Conservation (phyloP, 2,329 filamentous ascomycete species). For the Hypoxylon sp. region DNA sequence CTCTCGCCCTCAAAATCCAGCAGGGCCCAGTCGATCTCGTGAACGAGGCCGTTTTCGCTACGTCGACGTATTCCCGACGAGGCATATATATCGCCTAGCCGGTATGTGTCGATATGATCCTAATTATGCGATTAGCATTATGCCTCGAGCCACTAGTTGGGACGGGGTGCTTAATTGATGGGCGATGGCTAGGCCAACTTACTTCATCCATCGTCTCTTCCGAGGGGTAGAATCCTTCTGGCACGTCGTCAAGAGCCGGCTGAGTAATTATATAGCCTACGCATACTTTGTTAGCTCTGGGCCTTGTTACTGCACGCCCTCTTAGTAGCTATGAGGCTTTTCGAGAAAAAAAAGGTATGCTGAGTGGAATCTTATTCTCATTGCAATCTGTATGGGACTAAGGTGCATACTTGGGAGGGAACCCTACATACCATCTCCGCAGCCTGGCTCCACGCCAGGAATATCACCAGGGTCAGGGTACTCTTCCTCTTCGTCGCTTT, state of each 20-base stretch:
- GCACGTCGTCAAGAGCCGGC: slow-evolving; percentile 87
- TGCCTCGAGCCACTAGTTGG: neutral
- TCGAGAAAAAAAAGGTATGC: too few relatives aligned
- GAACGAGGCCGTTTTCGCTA: slow-evolving; percentile 73
- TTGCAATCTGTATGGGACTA: slow-evolving; percentile 10
- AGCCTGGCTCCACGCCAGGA: slow-evolving; percentile 76
- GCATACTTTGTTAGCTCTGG: slow-evolving; percentile 16
- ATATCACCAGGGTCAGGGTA: slow-evolving; percentile 76
- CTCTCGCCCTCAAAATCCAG: slow-evolving; percentile 80
- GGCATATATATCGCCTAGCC: slow-evolving; percentile 84
- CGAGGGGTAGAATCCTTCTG: slow-evolving; percentile 83
- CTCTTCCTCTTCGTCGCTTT: slow-evolving; percentile 60
- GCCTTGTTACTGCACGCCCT: too few relatives aligned
- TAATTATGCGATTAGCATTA: slow-evolving; percentile 55
- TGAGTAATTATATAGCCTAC: slow-evolving; percentile 81
- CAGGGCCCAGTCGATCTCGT: slow-evolving; percentile 96
- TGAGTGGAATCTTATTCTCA: slow-evolving; percentile 1
- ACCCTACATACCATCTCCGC: slow-evolving; percentile 64
- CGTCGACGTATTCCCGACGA: slow-evolving; percentile 88
- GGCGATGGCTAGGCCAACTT: slow-evolving; percentile 18
- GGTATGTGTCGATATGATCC: slow-evolving; percentile 84
- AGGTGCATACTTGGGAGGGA: slow-evolving; percentile 13
- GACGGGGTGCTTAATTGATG: too few relatives aligned
- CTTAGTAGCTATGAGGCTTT: too few relatives aligned
- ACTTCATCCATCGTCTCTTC: slow-evolving; percentile 71